Percentiles rank a stretch among this genome's conserved stretches.
These are phyloP conservation scores for Endothia cerciana DNA, from an alignment of 2,329 filamentous ascomycete genomes.

Conservation along the genomic window DNA sequence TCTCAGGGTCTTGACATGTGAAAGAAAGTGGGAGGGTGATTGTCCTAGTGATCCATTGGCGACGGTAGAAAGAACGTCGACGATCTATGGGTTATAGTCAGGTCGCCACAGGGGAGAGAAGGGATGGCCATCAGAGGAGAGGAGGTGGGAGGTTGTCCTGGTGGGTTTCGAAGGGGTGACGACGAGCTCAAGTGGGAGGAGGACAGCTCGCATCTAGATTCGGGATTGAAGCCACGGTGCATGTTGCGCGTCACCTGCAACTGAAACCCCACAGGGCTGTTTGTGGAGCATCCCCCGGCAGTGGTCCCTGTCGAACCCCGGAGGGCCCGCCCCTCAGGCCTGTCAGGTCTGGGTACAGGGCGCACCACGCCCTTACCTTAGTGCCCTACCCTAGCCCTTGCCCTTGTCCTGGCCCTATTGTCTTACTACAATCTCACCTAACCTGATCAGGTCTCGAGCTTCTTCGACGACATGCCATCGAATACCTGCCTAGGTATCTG, in stretches of 20 bases:
- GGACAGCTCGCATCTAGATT: background rate
- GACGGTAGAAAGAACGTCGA: background rate
- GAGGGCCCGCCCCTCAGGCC: constrained; percentile 8
- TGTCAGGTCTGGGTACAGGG: background rate
- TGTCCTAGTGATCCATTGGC: constrained; percentile 14
- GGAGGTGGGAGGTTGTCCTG: background rate
- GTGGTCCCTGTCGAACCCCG: constrained; percentile 8
- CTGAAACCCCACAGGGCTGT: constrained; percentile 9
- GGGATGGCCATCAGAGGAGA: background rate
- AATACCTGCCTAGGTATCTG: background rate
- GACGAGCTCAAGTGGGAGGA: background rate
- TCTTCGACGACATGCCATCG: background rate
- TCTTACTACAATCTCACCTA: background rate
- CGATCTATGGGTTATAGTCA: background rate
- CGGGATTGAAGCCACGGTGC: constrained; percentile 21
- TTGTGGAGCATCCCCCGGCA: constrained; percentile 10
- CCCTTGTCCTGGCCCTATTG: background rate
- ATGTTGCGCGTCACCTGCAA: constrained; percentile 19
- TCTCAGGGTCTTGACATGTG: constrained; percentile 15
- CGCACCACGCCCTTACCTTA: background rate
- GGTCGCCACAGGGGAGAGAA: background rate
- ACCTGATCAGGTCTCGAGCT: background rate
- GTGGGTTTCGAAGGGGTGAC: background rate
- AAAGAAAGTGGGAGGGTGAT: constrained; percentile 14
- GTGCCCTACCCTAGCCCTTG: background rate